These are phyloP conservation scores for Talaromyces sp. DNA, from an alignment of 2,329 filamentous ascomycete genomes.

Conservation along the genomic window DNA sequence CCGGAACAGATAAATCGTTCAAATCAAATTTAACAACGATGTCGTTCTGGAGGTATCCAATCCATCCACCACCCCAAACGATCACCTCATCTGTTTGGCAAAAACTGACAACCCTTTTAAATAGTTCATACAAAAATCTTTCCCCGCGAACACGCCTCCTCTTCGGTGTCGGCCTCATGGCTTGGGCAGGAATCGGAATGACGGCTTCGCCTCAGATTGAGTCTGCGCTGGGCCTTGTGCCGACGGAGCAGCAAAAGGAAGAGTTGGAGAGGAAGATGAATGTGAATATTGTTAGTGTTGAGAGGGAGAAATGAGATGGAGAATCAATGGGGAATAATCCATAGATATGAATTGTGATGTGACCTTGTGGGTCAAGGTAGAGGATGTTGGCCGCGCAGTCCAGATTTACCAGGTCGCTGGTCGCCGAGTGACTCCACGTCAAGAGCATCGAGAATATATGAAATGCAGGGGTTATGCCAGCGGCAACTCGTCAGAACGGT, in stretches of 20 bases:
- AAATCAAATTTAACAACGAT: constrained; percentile 20
- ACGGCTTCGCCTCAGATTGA: constrained; percentile 70
- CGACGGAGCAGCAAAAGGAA: constrained; percentile 70
- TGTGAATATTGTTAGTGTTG: constrained; percentile 33
- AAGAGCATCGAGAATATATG: neutral
- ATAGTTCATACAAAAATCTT: constrained; percentile 68
- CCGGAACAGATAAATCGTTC: neutral
- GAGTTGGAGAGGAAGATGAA: constrained; percentile 52
- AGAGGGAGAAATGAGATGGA: constrained; percentile 23
- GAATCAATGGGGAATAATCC: no score
- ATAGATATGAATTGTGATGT: no score
- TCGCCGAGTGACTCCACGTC: neutral
- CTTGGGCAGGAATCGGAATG: constrained; percentile 72
- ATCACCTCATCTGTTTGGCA: no score
- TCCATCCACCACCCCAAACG: no score
- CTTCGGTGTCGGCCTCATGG: constrained; percentile 70
- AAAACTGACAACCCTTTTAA: neutral
- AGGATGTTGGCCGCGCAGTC: no score
- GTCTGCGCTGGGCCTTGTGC: constrained; percentile 66
- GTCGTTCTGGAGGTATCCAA: constrained; percentile 38
- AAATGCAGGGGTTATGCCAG: no score
- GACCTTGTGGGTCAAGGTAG: neutral
- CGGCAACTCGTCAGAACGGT: neutral
- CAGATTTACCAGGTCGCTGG: neutral
- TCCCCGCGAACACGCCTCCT: constrained; percentile 65